These are phyloP conservation scores for Monosporascus sp. DNA, from an alignment of 2,329 filamentous ascomycete species.

Conservation along the genomic window DNA sequence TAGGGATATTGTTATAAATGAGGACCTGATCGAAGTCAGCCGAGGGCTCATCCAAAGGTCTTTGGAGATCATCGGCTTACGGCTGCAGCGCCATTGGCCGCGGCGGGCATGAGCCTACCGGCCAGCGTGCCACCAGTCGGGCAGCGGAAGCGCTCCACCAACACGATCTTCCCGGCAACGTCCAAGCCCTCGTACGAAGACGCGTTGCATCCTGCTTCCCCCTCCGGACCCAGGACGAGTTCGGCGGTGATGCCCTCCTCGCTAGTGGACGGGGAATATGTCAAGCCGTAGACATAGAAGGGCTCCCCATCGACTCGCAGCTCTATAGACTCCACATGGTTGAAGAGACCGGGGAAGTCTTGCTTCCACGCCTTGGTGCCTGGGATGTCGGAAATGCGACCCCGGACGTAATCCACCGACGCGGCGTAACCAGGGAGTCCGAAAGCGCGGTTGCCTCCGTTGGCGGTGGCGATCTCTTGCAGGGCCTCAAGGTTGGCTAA, in stretches of 20 bases:
- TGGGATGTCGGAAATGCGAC: conserved; percentile 36
- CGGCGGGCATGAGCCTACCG: conserved; percentile 33
- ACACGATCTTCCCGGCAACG: conserved; percentile 34
- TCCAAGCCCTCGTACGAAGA: conserved; percentile 30
- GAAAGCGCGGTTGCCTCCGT: conserved; percentile 50
- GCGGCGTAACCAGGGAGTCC: conserved; percentile 45
- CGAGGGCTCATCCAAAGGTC: too few relatives aligned
- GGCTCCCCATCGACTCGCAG: conserved; percentile 31
- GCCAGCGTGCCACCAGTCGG: conserved; percentile 36
- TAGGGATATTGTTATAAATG: conserved; percentile 33
- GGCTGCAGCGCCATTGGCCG: conserved; percentile 31
- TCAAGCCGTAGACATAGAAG: conserved; percentile 36
- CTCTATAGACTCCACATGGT: conserved; percentile 33
- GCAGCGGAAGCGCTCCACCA: conserved; percentile 35
- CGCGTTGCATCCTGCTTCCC: conserved; percentile 33
- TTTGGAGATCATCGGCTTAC: conserved; percentile 11
- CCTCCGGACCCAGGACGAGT: conserved; percentile 34
- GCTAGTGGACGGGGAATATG: conserved; percentile 43
- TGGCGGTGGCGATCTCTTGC: conserved; percentile 41
- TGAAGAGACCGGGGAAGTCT: conserved; percentile 42
- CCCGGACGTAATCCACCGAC: conserved; percentile 45
- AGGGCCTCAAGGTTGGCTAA: conserved; percentile 42
- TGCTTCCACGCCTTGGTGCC: conserved; percentile 38
- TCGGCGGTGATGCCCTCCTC: conserved; percentile 36
- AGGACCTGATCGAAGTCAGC: conserved; percentile 23